Percentiles rank a stretch among this genome's conserved stretches.
Conservation (phyloP, 495 filamentous ascomycete genomes). For the Trichoderma erinaceum region DNA sequence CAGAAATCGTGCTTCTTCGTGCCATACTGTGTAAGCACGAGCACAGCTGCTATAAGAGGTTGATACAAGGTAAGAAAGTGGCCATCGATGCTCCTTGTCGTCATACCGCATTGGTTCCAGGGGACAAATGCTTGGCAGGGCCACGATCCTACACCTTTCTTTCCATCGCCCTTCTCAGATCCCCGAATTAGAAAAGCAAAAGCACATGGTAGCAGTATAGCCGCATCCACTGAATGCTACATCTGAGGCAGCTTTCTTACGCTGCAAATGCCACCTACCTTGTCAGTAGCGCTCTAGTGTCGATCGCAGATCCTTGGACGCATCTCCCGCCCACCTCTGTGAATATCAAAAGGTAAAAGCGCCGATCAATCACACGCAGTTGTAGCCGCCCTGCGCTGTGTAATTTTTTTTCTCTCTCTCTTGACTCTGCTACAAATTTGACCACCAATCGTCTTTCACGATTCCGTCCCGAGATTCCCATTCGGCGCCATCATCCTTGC, state of each 20-base stretch:
- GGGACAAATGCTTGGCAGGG: not conserved
- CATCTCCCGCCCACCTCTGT: not conserved
- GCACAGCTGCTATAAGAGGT: not conserved
- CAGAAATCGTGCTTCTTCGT: too few species aligned
- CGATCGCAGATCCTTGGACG: not conserved
- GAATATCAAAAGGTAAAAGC: too few species aligned
- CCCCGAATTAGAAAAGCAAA: not conserved
- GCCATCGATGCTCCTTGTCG: not conserved
- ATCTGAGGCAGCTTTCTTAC: not conserved
- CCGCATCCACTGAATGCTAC: not conserved
- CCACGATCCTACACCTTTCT: not conserved
- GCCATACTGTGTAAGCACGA: too few species aligned
- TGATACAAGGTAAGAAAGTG: not conserved
- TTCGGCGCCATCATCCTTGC: not conserved
- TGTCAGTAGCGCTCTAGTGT: not conserved
- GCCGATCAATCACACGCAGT: too few species aligned
- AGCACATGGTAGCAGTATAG: not conserved
- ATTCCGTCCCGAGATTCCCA: not conserved
- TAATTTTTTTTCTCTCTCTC: not conserved
- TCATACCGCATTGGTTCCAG: not conserved
- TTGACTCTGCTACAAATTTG: not conserved
- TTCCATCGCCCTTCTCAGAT: not conserved
- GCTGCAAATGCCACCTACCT: not conserved
- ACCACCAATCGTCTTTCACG: slow-evolving; percentile 7
- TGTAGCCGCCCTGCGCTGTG: not conserved